Conservation (phyloP, 2,329 filamentous ascomycete species). For the Lithohypha guttulata region DNA sequence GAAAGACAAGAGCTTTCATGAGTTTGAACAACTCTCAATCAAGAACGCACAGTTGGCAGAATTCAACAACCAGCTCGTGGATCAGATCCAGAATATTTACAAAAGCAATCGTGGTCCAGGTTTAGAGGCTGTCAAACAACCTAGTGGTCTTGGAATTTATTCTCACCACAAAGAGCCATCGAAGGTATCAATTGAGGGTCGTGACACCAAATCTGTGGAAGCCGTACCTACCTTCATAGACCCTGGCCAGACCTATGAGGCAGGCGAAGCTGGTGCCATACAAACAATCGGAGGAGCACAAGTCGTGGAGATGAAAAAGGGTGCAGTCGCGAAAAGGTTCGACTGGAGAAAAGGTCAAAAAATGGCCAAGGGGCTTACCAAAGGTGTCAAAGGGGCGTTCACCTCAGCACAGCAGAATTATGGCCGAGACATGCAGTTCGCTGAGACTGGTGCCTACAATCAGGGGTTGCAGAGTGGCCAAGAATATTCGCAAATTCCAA, state of each 20-base stretch:
- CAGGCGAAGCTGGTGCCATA: slow-evolving; percentile 54
- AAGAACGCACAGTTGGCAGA: slow-evolving; percentile 92
- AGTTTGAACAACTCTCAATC: slow-evolving; percentile 87
- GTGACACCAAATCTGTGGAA: slow-evolving; percentile 34
- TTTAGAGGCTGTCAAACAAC: slow-evolving; percentile 22
- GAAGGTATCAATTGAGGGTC: slow-evolving; percentile 32
- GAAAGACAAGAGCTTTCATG: slow-evolving; percentile 84
- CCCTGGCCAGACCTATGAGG: slow-evolving; percentile 50
- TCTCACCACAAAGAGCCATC: slow-evolving; percentile 44
- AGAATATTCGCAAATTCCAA: slow-evolving; percentile 24
- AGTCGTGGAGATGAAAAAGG: slow-evolving; percentile 88
- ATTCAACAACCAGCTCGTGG: slow-evolving; percentile 89
- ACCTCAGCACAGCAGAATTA: slow-evolving; percentile 48
- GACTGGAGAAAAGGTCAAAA: slow-evolving; percentile 98
- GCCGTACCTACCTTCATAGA: slow-evolving; percentile 43
- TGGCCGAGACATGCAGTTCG: slow-evolving; percentile 39
- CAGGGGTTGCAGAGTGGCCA: slow-evolving; percentile 34
- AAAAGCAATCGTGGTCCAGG: slow-evolving; percentile 43
- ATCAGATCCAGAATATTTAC: slow-evolving; percentile 87
- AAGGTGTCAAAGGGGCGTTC: slow-evolving; percentile 87
- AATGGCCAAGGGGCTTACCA: slow-evolving; percentile 85
- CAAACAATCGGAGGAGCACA: slow-evolving; percentile 65
- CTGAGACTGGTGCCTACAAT: slow-evolving; percentile 58
- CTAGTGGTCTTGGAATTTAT: slow-evolving; percentile 56
- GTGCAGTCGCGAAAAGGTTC: slow-evolving; percentile 78